Evolutionary conservation across 768 basidiomycete genomes (phyloP).

Genomic region (Hortiboletus campestris): DNA sequence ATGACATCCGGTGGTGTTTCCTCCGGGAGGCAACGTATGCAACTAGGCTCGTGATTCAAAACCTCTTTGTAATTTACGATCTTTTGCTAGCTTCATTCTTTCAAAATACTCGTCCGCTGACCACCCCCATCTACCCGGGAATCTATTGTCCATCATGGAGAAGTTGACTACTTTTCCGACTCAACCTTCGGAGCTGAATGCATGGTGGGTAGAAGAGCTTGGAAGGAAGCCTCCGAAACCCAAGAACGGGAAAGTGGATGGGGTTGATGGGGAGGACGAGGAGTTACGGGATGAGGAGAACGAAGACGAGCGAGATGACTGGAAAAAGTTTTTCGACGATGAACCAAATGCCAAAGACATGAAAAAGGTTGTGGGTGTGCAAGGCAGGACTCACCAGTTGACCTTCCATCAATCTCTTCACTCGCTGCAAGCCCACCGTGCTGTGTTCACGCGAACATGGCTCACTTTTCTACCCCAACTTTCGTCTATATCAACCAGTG

Average conservation of each 20-base stretch:
- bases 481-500: constrained; percentile 34
- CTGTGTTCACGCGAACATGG: constrained; percentile 83
- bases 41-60: background rate
- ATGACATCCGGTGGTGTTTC: constrained; percentile 90
- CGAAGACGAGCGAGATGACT: constrained; percentile 54
- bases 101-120: constrained; percentile 26
- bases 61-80: background rate
- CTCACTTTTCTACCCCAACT: constrained; percentile 65
- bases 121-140: constrained; percentile 43
- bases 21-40: constrained; percentile 72
- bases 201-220: constrained; percentile 78
- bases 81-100: constrained; percentile 21
- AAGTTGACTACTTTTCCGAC: constrained; percentile 73
- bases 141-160: constrained; percentile 65
- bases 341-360: constrained; percentile 38
- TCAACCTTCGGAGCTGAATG: constrained; percentile 60
- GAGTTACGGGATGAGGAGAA: constrained; percentile 34
- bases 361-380: constrained; percentile 37
- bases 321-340: constrained; percentile 84
- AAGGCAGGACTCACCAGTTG: constrained; percentile 56
- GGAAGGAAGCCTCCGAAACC: constrained; percentile 53
- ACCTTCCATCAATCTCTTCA: constrained; percentile 78
- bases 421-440: constrained; percentile 71
- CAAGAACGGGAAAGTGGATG: constrained; percentile 43
- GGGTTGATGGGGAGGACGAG: constrained; percentile 33